phyloP scores from a whole-genome alignment of 768 basidiomycete species.

The Dioszegia crocea region DNA sequence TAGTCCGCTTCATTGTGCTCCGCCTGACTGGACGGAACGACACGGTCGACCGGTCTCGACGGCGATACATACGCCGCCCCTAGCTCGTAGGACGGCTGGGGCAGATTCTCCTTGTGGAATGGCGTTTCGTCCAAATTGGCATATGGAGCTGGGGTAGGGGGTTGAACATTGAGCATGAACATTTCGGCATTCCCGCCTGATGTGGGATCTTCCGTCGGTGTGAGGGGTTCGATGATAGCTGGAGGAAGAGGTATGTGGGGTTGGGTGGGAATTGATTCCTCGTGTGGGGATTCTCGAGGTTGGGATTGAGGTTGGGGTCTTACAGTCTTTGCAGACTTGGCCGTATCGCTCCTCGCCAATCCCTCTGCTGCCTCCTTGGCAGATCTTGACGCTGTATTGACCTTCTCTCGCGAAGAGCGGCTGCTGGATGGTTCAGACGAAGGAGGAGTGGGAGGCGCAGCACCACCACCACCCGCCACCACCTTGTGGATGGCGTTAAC shows the following conservation, averaged over 20 bases:
- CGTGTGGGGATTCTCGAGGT: constrained; percentile 3
- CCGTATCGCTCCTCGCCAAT: not conserved
- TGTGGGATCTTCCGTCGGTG: not conserved
- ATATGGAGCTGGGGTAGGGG: constrained; percentile 37
- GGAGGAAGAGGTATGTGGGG: not conserved
- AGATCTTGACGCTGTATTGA: not conserved
- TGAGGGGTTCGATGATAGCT: not conserved
- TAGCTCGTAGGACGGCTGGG: not conserved
- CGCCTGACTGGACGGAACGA: not conserved
- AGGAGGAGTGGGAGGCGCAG: constrained; percentile 20
- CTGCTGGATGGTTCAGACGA: constrained; percentile 21
- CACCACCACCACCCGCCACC: not conserved
- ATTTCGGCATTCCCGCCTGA: not conserved
- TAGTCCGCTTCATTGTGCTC: constrained; percentile 15
- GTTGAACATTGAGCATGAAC: constrained; percentile 29
- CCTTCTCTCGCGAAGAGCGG: not conserved
- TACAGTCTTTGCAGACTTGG: not conserved
- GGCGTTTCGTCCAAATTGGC: constrained; percentile 28
- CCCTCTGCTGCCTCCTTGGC: not conserved
- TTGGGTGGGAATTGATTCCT: not conserved
- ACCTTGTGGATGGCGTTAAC: constrained; percentile 2
- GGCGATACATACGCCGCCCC: not conserved
- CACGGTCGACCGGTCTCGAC: not conserved
- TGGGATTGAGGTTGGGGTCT: not conserved
- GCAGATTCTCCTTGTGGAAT: constrained; percentile 26